Conservation (phyloP, 2,329 filamentous ascomycete species). For the Paecilomyces formosus region DNA sequence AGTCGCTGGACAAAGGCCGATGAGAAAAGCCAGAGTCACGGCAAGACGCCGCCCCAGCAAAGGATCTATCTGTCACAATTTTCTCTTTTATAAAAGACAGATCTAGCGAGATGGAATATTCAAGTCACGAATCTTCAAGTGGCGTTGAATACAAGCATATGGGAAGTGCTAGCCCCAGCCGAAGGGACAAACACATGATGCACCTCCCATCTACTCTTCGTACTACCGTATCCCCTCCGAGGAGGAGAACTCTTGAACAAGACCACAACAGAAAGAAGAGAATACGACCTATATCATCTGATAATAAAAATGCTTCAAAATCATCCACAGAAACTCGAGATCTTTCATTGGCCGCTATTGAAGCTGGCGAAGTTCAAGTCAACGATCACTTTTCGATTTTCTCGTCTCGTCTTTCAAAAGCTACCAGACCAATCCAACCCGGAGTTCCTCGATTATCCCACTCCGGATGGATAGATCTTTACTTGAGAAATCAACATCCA, state of each 20-base stretch:
- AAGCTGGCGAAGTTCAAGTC: slow-evolving; percentile 44
- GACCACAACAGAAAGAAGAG: background rate
- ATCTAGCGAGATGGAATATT: background rate
- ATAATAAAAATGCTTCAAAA: background rate
- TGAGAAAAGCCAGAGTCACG: background rate
- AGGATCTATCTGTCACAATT: background rate
- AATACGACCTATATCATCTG: background rate
- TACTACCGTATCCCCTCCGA: slow-evolving; percentile 21
- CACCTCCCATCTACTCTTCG: slow-evolving; percentile 10
- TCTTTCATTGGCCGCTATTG: slow-evolving; percentile 38
- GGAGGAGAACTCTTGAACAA: slow-evolving; percentile 1
- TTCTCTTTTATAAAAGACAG: background rate
- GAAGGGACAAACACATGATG: background rate
- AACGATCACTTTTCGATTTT: slow-evolving; percentile 44
- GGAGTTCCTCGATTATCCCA: slow-evolving; percentile 31
- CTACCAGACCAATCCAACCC: slow-evolving; percentile 3
- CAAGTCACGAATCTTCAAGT: background rate
- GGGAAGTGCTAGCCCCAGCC: background rate
- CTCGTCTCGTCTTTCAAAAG: slow-evolving; percentile 30
- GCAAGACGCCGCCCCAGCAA: background rate
- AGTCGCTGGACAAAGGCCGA: background rate
- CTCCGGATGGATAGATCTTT: slow-evolving; percentile 37
- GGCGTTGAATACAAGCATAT: background rate
- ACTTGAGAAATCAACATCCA: slow-evolving; percentile 38
- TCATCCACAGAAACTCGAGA: background rate